Evolutionary conservation across 768 basidiomycete species (phyloP).

Genomic region (Obba rivulosa): DNA sequence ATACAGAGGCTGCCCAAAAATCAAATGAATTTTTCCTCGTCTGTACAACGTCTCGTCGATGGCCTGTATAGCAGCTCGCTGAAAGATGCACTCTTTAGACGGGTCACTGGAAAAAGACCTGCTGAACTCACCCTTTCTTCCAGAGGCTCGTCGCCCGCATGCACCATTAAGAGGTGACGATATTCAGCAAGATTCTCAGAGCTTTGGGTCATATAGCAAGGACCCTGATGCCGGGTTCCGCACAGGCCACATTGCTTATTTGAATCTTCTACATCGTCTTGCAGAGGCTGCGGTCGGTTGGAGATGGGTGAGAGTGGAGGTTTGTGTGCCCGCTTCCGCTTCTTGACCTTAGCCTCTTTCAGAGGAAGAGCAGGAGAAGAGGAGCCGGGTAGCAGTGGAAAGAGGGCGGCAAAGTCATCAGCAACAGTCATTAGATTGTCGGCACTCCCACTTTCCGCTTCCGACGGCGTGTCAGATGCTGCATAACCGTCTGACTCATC

Average conservation of each 20-base stretch:
- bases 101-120: not conserved
- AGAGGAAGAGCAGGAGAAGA: no score
- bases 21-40: conserved; percentile 51
- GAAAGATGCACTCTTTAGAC: conserved; percentile 5
- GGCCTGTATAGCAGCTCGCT: conserved; percentile 61
- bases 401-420: not conserved
- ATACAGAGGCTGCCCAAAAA: conserved; percentile 60
- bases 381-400: not conserved
- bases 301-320: conserved; percentile 10
- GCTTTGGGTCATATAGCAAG: conserved; percentile 60
- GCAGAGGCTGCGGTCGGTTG: conserved; percentile 1
- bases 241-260: conserved; percentile 54
- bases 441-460: conserved; percentile 3
- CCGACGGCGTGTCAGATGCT: conserved; percentile 20
- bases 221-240: conserved; percentile 49
- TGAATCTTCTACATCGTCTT: conserved; percentile 10
- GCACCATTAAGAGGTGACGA: conserved; percentile 57
- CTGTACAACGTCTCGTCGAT: conserved; percentile 61
- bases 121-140: conserved; percentile 50
- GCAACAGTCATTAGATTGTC: not conserved
- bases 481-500: conserved; percentile 39
- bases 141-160: conserved; percentile 61
- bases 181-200: conserved; percentile 67
- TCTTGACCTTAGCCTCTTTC: not conserved
- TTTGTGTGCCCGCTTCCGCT: not conserved